Evolutionary conservation across 345 rosid species (phyloP).

Genomic region (Arabidopsis thaliana): DNA sequence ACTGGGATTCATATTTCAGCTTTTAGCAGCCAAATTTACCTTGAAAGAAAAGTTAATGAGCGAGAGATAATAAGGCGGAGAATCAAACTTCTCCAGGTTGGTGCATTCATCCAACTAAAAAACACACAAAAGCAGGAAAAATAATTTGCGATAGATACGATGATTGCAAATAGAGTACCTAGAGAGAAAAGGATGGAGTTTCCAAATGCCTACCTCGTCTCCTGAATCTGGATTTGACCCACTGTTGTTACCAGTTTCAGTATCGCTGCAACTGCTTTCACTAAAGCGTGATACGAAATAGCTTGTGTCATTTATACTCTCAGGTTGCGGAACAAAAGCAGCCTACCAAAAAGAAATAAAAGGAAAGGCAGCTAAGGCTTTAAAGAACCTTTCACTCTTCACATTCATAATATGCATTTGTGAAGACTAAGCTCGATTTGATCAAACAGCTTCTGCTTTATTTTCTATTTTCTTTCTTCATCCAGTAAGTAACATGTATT

Average conservation of each 20-base stretch:
- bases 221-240: constrained; percentile 52
- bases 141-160: constrained; percentile 4
- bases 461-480: constrained; percentile 5
- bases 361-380: not conserved
- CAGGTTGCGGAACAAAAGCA: constrained; percentile 75
- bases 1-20: not conserved
- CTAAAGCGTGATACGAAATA: constrained; percentile 70
- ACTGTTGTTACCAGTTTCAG: constrained; percentile 45
- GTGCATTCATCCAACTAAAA: constrained; percentile 70
- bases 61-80: constrained; percentile 64
- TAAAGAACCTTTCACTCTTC: not conserved
- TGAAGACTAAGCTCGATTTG: not conserved
- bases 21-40: constrained; percentile 45
- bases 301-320: constrained; percentile 74
- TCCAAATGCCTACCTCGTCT: constrained; percentile 58
- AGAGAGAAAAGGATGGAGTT: not conserved
- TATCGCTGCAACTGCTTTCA: constrained; percentile 51
- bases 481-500: not conserved
- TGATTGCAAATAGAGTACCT: not conserved
- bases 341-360: constrained; percentile 51
- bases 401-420: not conserved
- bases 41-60: constrained; percentile 79
- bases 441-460: constrained; percentile 1
- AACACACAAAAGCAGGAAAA: constrained; percentile 6
- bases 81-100: constrained; percentile 60